Evolutionary conservation across 306 rosid genomes (phyloP).

Genomic region (Sechiopsis laciniata): DNA sequence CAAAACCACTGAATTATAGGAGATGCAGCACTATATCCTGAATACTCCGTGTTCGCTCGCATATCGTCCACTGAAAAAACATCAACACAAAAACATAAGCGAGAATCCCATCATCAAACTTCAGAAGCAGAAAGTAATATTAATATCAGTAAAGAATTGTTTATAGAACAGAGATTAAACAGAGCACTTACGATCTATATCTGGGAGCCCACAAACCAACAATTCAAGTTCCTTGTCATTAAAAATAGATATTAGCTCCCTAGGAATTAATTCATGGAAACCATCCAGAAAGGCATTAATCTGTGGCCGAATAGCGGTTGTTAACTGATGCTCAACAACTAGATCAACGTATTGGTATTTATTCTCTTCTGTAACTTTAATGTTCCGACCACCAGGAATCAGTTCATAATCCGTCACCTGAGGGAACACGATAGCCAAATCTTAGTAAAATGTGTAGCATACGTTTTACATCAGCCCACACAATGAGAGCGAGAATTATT

Average conservation of each 20-base stretch:
- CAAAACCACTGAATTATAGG: conserved; percentile 92
- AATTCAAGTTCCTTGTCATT: conserved; percentile 89
- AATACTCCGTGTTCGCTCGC: conserved; percentile 93
- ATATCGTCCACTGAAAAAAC: conserved; percentile 81
- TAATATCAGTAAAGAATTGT: neutral
- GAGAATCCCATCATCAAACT: conserved; percentile 17
- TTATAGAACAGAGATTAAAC: neutral
- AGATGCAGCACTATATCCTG: conserved; percentile 80
- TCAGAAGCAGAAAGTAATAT: neutral
- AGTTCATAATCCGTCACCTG: conserved; percentile 94
- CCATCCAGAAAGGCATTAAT: conserved; percentile 89
- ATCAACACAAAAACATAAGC: conserved; percentile 20
- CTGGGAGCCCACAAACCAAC: conserved; percentile 93
- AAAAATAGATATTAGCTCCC: conserved; percentile 77
- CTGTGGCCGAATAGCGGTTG: conserved; percentile 95
- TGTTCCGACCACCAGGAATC: conserved; percentile 91
- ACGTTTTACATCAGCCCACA: neutral
- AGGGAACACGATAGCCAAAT: conserved; percentile 19
- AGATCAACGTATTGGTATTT: conserved; percentile 88
- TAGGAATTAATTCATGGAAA: conserved; percentile 58
- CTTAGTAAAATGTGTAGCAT: neutral
- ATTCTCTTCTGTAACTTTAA: conserved; percentile 89
- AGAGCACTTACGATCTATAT: conserved; percentile 73
- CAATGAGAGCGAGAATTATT: conserved; percentile 18
- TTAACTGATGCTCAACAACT: conserved; percentile 84